Conservation (phyloP, 495 filamentous ascomycete genomes). For the Talaromyces wortmannii region DNA sequence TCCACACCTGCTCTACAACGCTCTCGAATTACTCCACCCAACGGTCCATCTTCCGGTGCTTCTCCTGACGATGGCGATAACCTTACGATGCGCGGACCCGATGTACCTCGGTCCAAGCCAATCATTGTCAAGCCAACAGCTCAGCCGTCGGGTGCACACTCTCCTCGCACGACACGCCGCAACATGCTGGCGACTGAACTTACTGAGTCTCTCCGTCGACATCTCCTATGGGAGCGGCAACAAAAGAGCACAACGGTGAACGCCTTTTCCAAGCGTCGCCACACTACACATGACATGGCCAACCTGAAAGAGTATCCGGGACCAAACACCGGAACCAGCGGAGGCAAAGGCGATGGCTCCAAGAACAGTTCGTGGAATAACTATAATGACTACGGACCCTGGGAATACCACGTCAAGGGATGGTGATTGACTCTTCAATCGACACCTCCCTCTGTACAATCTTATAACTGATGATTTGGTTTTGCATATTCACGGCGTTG, state of each 20-base stretch:
- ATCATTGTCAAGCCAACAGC: slow-evolving; percentile 60
- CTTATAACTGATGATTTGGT: neutral
- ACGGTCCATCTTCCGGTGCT: slow-evolving; percentile 62
- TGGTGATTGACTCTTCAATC: slow-evolving; percentile 42
- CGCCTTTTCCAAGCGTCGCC: slow-evolving; percentile 82
- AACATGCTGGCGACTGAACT: slow-evolving; percentile 97
- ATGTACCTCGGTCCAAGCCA: slow-evolving; percentile 74
- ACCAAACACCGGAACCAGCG: slow-evolving; percentile 19
- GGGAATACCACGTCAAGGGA: slow-evolving; percentile 64
- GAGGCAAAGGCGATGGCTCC: slow-evolving; percentile 1
- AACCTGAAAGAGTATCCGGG: slow-evolving; percentile 72
- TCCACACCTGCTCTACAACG: slow-evolving; percentile 81
- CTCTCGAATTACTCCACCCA: slow-evolving; percentile 62
- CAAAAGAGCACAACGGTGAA: slow-evolving; percentile 85
- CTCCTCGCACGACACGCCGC: slow-evolving; percentile 84
- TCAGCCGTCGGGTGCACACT: slow-evolving; percentile 62
- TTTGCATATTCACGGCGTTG: neutral
- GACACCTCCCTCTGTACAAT: neutral
- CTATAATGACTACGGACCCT: slow-evolving; percentile 57
- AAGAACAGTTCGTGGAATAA: slow-evolving; percentile 60
- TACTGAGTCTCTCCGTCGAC: slow-evolving; percentile 69
- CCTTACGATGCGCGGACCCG: slow-evolving; percentile 65
- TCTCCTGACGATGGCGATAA: slow-evolving; percentile 70
- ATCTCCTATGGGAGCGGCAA: slow-evolving; percentile 80
- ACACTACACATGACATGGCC: slow-evolving; percentile 84